These are phyloP conservation scores for Hansenula lynferdii DNA, from an alignment of 1,139 yeast genomes.

Conservation along the genomic window DNA sequence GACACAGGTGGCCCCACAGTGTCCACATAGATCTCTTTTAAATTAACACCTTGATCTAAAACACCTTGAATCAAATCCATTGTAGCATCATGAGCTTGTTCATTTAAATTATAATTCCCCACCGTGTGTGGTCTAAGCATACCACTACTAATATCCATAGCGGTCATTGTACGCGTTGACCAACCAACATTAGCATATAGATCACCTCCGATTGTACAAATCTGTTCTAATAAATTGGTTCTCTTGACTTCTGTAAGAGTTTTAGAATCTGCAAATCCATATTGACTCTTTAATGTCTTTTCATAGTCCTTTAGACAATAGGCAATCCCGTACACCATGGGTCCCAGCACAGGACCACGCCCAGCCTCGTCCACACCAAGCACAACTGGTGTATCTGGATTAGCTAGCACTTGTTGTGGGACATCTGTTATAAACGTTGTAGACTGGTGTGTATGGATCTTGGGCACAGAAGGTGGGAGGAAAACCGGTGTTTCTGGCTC, in stretches of 20 bases:
- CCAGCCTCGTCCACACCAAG: conserved; percentile 98
- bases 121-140: conserved; percentile 66
- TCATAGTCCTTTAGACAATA: conserved; percentile 63
- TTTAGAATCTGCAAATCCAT: conserved; percentile 92
- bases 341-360: conserved; percentile 94
- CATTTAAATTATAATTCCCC: conserved; percentile 75
- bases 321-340: conserved; percentile 93
- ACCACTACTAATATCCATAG: conserved; percentile 81
- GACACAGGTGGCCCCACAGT: conserved; percentile 94
- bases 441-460: conserved; percentile 15
- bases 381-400: conserved; percentile 28
- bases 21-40: conserved; percentile 77
- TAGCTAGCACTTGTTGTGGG: conserved; percentile 16
- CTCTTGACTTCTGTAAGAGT: conserved; percentile 73
- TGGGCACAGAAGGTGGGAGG: conserved; percentile 25
- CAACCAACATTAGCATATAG: conserved; percentile 69
- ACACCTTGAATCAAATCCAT: conserved; percentile 67
- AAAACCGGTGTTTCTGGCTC: conserved; percentile 5
- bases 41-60: conserved; percentile 53
- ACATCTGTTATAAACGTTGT: conserved; percentile 20
- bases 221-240: conserved; percentile 49
- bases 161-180: conserved; percentile 81
- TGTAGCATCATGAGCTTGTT: conserved; percentile 95
- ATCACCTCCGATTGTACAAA: conserved; percentile 45
- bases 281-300: conserved; percentile 42